Base-by-base conservation (phyloP, 2,329 filamentous ascomycete species). In the Ascochyta lentis region DNA sequence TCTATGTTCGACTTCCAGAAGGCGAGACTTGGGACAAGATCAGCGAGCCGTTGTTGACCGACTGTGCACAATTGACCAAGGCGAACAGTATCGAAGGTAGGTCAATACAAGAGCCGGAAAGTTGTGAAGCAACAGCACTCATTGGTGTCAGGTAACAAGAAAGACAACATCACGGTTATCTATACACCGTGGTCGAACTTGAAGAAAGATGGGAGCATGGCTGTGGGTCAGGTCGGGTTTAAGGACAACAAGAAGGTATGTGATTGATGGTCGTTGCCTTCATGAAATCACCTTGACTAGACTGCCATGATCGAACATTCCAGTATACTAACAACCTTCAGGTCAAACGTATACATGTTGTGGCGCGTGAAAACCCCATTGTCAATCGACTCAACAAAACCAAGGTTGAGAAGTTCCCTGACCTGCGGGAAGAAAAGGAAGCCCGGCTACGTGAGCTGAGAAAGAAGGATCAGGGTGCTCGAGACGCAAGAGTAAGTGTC, bases 351-450 rank as follows among this genome's bases (percentile, higher is more conserved):
- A 81, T 96, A 54, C 86, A 96, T 54, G 90, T 99, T 15, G 76
- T 86, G 10, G 84, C 88, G 71, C 86, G 94, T 48, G 91, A 96
- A 74, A 99, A 99, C 76, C 80, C 88, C 45, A 92, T 97, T 69
- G 86, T 99, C 79, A 99, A 99, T 79, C 87, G 95, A n/a, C 85
- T 99, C 63, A 98, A 97, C 81, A 99, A 98, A 83, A 99, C 95
- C 33, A 92, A 89, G 66, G 86, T 90, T 31, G 94, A 98, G 79
- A 91, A 88, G 75, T 91, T 88, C 73, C 92, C 94, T 0, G 91
- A 98, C 72, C 79, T 99, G 12, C 82, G 84, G 55, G 86, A 89
- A 71, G 93, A 97, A 79, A 90, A 89, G 72, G 92, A 96, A 51
- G 89, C 91, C 45, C 84, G 86, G 38, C 77, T 89, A 57, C 87